phyloP scores from a whole-genome alignment of 192 early-diverging fungal species.

The Rhizoclosmatium sp. region DNA sequence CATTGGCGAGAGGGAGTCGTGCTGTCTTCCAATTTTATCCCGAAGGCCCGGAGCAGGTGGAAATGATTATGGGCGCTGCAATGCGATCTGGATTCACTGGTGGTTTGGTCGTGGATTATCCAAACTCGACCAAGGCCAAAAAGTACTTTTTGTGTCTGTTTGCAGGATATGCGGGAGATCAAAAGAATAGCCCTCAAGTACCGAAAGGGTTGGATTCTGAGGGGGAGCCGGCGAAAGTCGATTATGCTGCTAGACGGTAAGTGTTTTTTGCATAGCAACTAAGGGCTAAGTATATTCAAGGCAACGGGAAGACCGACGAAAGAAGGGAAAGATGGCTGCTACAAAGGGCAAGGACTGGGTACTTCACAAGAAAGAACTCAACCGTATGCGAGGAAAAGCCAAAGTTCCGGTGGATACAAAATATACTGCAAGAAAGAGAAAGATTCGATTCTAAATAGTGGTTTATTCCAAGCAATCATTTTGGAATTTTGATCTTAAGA shows the following conservation, averaged over 20 bases:
- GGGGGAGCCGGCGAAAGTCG: conserved; percentile 58
- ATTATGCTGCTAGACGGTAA: conserved; percentile 48
- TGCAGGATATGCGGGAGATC: conserved; percentile 79
- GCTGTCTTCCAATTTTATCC: conserved; percentile 99
- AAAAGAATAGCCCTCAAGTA: conserved; percentile 59
- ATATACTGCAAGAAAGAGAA: conserved; percentile 94
- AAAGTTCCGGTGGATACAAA: conserved; percentile 85
- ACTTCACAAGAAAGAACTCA: conserved; percentile 87
- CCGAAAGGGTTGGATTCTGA: conserved; percentile 74
- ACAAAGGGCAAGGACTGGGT: conserved; percentile 79
- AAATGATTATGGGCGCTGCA: conserved; percentile 88
- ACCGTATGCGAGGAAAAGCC: conserved; percentile 80
- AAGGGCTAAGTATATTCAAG: background rate
- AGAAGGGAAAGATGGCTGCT: conserved; percentile 32
- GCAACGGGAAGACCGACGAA: conserved; percentile 14
- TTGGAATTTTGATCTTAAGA: conserved; percentile 17
- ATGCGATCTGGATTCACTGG: conserved; percentile 95
- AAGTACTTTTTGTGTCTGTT: conserved; percentile 97
- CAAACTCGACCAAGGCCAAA: conserved; percentile 95
- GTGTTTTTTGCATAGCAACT: background rate
- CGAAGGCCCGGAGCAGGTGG: conserved; percentile 92
- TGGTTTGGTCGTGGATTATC: conserved; percentile 94
- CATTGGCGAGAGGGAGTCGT: conserved; percentile 85
- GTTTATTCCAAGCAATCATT: background rate
- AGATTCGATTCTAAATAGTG: conserved; percentile 75